A percentile compares a stretch with the other conserved stretches of the same genome.
Conservation (phyloP, 495 filamentous ascomycete genomes). For the Cercophora scortea region DNA sequence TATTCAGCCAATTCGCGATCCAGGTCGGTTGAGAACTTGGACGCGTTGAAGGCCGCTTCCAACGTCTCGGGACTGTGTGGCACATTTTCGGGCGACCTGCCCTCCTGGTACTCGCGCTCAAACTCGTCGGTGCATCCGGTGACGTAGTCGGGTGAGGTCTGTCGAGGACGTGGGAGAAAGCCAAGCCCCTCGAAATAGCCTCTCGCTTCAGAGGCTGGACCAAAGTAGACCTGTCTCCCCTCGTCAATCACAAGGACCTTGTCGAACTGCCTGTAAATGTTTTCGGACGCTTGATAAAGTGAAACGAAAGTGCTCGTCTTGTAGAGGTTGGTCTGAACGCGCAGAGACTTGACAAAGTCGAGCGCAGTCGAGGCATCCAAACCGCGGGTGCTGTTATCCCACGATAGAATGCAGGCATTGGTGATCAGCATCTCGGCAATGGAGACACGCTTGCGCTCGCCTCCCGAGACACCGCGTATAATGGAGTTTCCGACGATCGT, state of each 20-base stretch:
- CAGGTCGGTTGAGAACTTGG: constrained; percentile 46
- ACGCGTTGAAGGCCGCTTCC: constrained; percentile 59
- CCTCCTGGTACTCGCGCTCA: constrained; percentile 67
- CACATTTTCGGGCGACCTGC: constrained; percentile 51
- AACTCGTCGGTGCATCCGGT: constrained; percentile 79
- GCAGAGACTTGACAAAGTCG: constrained; percentile 62
- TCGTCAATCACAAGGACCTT: constrained; percentile 78
- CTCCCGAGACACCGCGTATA: constrained; percentile 78
- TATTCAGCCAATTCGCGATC: constrained; percentile 62
- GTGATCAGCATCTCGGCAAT: constrained; percentile 68
- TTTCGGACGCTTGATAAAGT: constrained; percentile 76
- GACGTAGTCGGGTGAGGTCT: constrained; percentile 81
- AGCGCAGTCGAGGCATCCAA: constrained; percentile 79
- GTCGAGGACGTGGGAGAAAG: constrained; percentile 67
- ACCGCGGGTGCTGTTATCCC: constrained; percentile 82
- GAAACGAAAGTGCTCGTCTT: constrained; percentile 73
- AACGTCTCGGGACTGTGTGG: constrained; percentile 59
- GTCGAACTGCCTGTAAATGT: constrained; percentile 80
- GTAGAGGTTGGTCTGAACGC: constrained; percentile 72
- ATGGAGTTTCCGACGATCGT: constrained; percentile 77
- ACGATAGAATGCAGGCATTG: constrained; percentile 62
- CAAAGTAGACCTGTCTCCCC: constrained; percentile 76
- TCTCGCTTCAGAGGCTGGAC: constrained; percentile 59
- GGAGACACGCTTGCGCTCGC: constrained; percentile 73
- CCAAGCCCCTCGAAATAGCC: constrained; percentile 77